phyloP scores from a whole-genome alignment of 768 basidiomycete species.

The Coprinopsis cinerea region DNA sequence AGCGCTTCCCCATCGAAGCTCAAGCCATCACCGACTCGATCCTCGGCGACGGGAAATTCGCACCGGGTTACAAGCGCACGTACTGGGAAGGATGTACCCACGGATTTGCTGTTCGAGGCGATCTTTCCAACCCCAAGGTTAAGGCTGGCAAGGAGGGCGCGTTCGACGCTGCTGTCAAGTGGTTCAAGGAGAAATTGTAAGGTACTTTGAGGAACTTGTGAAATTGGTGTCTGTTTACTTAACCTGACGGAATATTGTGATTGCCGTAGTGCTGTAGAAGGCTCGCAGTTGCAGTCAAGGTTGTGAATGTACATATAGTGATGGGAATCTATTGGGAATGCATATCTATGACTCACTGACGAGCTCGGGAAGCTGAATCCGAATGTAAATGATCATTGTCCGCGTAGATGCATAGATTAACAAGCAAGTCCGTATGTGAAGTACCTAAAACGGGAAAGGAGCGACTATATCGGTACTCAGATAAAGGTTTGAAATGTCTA shows the following conservation, averaged over 20 bases:
- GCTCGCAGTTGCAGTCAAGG: no score
- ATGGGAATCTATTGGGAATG: no score
- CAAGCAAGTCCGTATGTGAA: no score
- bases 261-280: not conserved
- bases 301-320: no score
- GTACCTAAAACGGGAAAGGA: no score
- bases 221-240: no score
- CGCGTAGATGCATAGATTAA: no score
- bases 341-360: no score
- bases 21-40: conserved; percentile 44
- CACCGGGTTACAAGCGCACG: conserved; percentile 43
- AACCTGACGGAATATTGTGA: not conserved
- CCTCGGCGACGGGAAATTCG: conserved; percentile 39
- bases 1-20: conserved; percentile 41
- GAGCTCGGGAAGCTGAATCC: no score
- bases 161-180: conserved; percentile 52
- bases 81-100: conserved; percentile 45
- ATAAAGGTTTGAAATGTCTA: not conserved
- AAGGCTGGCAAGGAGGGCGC: conserved; percentile 62
- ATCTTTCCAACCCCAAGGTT: conserved; percentile 41
- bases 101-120: conserved; percentile 50
- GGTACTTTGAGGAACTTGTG: not conserved
- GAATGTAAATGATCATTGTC: no score
- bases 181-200: conserved; percentile 35
- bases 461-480: no score